Percentiles rank a stretch among this genome's conserved stretches.
Conservation (phyloP, 352 stramenopile species). For the Pythium folliculosum region DNA sequence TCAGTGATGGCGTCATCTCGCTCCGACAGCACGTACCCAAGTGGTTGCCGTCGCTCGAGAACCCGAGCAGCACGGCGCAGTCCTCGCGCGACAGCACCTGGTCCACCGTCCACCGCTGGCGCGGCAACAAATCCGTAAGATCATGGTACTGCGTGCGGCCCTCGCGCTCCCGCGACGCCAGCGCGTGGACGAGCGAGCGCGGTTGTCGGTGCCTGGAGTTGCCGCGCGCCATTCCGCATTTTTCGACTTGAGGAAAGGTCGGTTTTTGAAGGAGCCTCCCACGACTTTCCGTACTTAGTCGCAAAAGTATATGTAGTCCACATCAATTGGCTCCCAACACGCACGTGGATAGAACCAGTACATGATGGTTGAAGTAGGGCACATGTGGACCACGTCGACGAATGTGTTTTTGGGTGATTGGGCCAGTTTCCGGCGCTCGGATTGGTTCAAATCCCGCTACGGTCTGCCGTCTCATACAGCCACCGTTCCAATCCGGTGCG, state of each 20-base stretch:
- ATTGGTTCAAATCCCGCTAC: slow-evolving; percentile 13
- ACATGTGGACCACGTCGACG: slow-evolving; percentile 10
- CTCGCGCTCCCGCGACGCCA: slow-evolving; percentile 16
- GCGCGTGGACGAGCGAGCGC: slow-evolving; percentile 17
- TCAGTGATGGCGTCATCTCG: not conserved
- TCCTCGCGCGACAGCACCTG: slow-evolving; percentile 50
- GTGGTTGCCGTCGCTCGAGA: slow-evolving; percentile 67
- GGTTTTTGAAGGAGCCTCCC: not conserved
- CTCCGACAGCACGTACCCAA: slow-evolving; percentile 37
- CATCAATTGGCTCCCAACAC: not conserved
- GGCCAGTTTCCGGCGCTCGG: not conserved
- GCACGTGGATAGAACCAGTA: slow-evolving; percentile 1
- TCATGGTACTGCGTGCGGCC: not conserved
- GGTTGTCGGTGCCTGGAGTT: not conserved
- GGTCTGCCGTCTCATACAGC: slow-evolving; percentile 12
- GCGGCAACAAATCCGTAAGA: not conserved
- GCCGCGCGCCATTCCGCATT: slow-evolving; percentile 1
- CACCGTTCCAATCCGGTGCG: not conserved
- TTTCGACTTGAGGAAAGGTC: not conserved
- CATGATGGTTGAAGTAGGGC: slow-evolving; percentile 25
- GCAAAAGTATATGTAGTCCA: not conserved
- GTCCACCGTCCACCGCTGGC: slow-evolving; percentile 9
- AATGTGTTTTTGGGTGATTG: slow-evolving; percentile 26
- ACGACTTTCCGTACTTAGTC: slow-evolving; percentile 10
- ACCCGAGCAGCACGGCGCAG: slow-evolving; percentile 57